A percentile compares a stretch with the other conserved stretches of the same genome.
These are phyloP conservation scores for Drosera spatulata DNA, from an alignment of 179 eudicot species.

Conservation along the genomic window DNA sequence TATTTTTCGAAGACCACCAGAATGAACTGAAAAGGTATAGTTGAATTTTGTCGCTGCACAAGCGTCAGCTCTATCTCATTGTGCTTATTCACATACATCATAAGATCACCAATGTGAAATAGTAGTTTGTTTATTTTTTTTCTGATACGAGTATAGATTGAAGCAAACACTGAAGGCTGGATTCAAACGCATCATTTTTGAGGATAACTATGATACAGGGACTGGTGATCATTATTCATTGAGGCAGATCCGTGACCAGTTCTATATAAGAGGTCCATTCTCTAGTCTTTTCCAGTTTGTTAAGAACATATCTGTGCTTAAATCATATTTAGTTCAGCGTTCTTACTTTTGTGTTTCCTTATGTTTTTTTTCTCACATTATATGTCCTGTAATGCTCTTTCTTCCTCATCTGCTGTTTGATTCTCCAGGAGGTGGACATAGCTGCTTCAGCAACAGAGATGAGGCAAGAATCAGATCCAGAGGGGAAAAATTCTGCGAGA, in stretches of 20 bases:
- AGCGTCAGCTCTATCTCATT: neutral
- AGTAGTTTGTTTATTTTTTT: conserved; percentile 4
- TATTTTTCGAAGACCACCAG: conserved; percentile 97
- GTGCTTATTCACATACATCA: neutral
- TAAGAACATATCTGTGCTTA: no score
- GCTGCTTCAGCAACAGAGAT: conserved; percentile 92
- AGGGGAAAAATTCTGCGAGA: conserved; percentile 81
- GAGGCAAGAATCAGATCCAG: conserved; percentile 76
- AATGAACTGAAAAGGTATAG: conserved; percentile 85
- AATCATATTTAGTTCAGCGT: no score
- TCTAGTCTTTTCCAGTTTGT: neutral
- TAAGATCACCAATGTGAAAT: conserved; percentile 7
- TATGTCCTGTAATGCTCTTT: no score
- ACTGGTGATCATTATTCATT: conserved; percentile 98
- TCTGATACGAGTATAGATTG: conserved; percentile 33
- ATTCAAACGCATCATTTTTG: conserved; percentile 83
- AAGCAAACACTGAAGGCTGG: conserved; percentile 96
- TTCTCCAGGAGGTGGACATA: conserved; percentile 86
- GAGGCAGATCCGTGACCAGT: conserved; percentile 95
- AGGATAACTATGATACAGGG: conserved; percentile 98
- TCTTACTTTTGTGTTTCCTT: no score
- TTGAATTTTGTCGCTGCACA: neutral
- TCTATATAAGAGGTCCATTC: conserved; percentile 69
- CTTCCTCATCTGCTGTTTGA: neutral
- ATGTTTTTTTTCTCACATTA: no score